phyloP scores from a whole-genome alignment of 805 yeast genomes.

The Candida glaebosa region DNA sequence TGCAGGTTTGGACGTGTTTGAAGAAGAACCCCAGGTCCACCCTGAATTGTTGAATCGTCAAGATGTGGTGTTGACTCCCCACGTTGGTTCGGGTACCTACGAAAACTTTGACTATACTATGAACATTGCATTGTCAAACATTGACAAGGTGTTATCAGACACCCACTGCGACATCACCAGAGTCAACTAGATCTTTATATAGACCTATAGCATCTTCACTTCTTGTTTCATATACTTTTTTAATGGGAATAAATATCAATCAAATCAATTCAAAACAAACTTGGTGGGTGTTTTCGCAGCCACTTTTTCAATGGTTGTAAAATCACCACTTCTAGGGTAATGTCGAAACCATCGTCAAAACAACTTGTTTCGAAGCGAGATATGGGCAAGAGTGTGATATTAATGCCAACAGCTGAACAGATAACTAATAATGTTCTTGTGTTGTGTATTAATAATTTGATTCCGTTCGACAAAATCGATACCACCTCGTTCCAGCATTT shows the following conservation, averaged over 20 bases:
- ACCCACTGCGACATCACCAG: constrained; percentile 7
- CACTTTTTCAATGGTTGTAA: not conserved
- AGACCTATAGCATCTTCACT: not conserved
- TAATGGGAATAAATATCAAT: too few species aligned
- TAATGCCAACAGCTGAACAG: constrained; percentile 7
- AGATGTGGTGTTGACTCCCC: constrained; percentile 69
- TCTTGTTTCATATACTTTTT: too few species aligned
- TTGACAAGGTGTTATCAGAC: constrained; percentile 36
- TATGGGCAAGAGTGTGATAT: too few species aligned
- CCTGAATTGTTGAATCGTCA: constrained; percentile 49
- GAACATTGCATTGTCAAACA: constrained; percentile 50
- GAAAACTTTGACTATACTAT: constrained; percentile 54
- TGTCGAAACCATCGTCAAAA: not conserved
- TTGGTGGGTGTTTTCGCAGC: not conserved
- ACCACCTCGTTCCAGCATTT: constrained; percentile 14
- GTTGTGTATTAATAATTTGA: constrained; percentile 19
- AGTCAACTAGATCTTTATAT: constrained; percentile 6
- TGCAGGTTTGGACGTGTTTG: constrained; percentile 74
- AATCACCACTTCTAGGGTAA: not conserved
- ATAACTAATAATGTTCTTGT: constrained; percentile 11
- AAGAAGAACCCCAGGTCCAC: constrained; percentile 58
- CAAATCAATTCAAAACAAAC: too few species aligned
- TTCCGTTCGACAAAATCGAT: constrained; percentile 16
- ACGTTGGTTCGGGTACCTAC: constrained; percentile 63
- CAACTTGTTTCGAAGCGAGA: not conserved